These are phyloP conservation scores for Coniferiporia sulphurascens DNA, from an alignment of 1,284 basidiomycete species.

Conservation along the genomic window DNA sequence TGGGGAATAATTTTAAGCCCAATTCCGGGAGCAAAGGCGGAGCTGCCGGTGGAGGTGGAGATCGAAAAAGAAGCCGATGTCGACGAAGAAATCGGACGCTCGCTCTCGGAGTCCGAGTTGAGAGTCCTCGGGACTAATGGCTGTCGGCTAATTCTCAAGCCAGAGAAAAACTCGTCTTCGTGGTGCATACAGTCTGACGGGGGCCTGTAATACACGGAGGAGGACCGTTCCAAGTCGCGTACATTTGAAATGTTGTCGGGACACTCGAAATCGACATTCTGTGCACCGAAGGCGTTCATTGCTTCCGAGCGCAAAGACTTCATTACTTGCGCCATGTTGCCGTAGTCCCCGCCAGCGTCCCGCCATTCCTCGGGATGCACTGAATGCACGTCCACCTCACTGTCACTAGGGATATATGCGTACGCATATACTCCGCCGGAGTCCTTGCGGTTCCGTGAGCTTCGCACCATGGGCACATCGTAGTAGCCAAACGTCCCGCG, in stretches of 20 bases:
- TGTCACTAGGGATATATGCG: constrained; percentile 2
- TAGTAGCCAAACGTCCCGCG: constrained; percentile 19
- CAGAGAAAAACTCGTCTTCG: neutral
- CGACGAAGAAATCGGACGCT: constrained; percentile 10
- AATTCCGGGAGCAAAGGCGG: constrained; percentile 3
- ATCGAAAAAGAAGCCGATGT: constrained; percentile 4
- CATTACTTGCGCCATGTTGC: neutral
- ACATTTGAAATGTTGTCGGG: neutral
- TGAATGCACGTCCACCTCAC: neutral
- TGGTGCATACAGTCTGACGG: constrained; percentile 1
- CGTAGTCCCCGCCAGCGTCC: neutral
- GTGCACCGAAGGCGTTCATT: neutral
- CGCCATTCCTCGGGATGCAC: constrained; percentile 3
- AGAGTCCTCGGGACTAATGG: constrained; percentile 6
- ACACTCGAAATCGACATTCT: neutral
- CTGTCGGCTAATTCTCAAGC: neutral
- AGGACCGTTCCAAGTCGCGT: neutral
- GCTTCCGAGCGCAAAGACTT: neutral
- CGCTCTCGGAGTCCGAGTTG: constrained; percentile 15
- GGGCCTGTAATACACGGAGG: constrained; percentile 8
- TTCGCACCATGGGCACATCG: constrained; percentile 8
- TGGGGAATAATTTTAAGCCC: constrained; percentile 14
- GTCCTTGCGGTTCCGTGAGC: neutral
- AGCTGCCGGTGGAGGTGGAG: constrained; percentile 2
- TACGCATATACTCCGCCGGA: neutral